A percentile compares a stretch with the other conserved stretches of the same genome.
phyloP scores from a whole-genome alignment of 805 yeast genomes.

The Teunomyces atbi region DNA sequence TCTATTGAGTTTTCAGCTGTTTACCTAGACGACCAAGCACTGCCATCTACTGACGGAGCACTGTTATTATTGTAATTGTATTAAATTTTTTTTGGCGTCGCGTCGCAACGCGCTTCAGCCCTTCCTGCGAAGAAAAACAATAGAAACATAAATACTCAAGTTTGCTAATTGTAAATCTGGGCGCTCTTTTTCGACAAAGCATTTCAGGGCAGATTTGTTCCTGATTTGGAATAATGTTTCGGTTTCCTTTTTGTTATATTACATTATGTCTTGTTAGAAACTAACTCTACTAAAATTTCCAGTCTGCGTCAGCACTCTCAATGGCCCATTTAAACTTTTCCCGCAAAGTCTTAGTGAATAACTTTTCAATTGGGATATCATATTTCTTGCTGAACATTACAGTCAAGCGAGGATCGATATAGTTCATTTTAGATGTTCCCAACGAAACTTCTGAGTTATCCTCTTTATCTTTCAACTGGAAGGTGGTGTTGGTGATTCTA shows the following conservation, averaged over 20 bases:
- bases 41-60: neutral
- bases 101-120: conserved; percentile 1
- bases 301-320: conserved; percentile 80
- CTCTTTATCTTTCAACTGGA: conserved; percentile 87
- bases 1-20: too few relatives aligned
- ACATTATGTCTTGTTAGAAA: neutral
- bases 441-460: conserved; percentile 92
- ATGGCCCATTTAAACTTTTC: conserved; percentile 97
- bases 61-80: neutral
- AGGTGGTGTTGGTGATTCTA: conserved; percentile 62
- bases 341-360: conserved; percentile 85
- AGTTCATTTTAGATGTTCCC: conserved; percentile 90
- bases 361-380: conserved; percentile 86
- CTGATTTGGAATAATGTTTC: neutral
- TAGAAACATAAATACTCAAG: neutral
- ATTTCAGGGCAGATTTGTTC: neutral
- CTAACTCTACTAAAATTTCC: conserved; percentile 64
- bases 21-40: neutral
- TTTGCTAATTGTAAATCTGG: neutral
- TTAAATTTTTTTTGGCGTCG: conserved; percentile 1
- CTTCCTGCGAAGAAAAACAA: neutral
- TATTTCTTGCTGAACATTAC: conserved; percentile 85
- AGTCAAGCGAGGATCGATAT: conserved; percentile 90
- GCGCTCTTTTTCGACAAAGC: neutral
- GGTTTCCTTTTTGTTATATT: neutral